Percentiles rank a stretch among this genome's conserved stretches.
These are phyloP conservation scores for Rhynchospora pubera DNA, from an alignment of 176 grass and related monocot genomes.

Conservation along the genomic window DNA sequence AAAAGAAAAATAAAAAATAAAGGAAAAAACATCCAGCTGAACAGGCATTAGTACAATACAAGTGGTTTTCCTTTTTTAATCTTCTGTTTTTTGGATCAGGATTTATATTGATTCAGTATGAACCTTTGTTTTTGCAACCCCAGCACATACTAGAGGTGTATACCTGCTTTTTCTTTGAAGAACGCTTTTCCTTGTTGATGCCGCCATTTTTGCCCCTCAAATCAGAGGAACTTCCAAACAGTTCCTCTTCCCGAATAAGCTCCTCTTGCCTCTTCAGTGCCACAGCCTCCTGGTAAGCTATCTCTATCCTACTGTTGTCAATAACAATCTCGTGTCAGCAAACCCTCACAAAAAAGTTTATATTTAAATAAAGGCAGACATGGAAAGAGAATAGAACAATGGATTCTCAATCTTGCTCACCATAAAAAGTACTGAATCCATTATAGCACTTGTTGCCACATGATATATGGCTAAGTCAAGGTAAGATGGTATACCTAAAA, in stretches of 20 bases:
- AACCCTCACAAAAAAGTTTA: background rate
- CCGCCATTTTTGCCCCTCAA: slow-evolving; percentile 59
- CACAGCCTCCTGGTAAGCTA: slow-evolving; percentile 80
- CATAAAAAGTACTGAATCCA: background rate
- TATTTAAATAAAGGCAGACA: background rate
- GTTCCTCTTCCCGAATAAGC: slow-evolving; percentile 99
- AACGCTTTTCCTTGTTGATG: slow-evolving; percentile 74
- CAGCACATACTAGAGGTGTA: background rate
- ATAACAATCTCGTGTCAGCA: slow-evolving; percentile 20
- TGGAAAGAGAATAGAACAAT: background rate
- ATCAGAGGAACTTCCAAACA: slow-evolving; percentile 56
- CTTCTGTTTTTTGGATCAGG: background rate
- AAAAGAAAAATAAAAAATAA: background rate
- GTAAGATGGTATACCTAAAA: slow-evolving; percentile 47
- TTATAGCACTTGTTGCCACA: background rate
- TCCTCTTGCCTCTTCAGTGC: slow-evolving; percentile 93
- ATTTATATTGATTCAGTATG: background rate
- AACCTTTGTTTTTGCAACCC: background rate
- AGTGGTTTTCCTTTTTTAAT: background rate
- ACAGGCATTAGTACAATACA: background rate
- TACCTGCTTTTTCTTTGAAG: slow-evolving; percentile 92
- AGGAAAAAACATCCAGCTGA: background rate
- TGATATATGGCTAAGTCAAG: background rate
- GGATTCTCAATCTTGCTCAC: background rate
- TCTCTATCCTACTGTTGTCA: slow-evolving; percentile 75